Evolutionary conservation across 2,329 filamentous ascomycete genomes (phyloP), one percentile per base, ranked within the genome.

Genomic region (Fusarium virguliforme): DNA sequence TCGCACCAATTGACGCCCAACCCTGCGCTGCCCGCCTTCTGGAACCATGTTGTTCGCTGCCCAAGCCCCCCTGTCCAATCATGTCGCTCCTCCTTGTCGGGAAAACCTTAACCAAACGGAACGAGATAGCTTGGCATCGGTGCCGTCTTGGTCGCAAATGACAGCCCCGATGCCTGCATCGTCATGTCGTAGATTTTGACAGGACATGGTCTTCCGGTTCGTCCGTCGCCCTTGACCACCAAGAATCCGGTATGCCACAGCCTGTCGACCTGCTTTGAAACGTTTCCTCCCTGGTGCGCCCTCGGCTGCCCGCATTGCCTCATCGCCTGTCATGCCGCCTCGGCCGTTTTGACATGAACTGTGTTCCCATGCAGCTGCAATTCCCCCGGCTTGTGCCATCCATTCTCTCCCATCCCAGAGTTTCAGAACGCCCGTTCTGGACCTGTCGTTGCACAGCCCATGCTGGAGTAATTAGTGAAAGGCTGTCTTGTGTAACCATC

Each of bases 1-100:
- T 76, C 71, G 68, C 76, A 72, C 79, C 77, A 78, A 77, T 82
- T 78, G 75, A 70, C 73, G 79, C 79, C 79, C 74, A 79, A 81
- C 77, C 63, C 41, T 48, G 59, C 73, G 75, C 74, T 73, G 63
- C 62, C 41, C 64, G 70, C 64, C 62, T 32, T 64, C 53, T 58
- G 43, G 64, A 62, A 65, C 75, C 74, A 71, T 72, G 61, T 48
- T 75, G 63, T 71, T 76, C 62, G 69, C 67, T 74, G 77, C 74
- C 74, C 68, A 70, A 77, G 57, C 38, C 56, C 24, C 64, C 24
- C 56, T 35, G 41, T 60, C 76, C 77, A 79, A 77, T 78, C 74
- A 74, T 57, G 8, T 32, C 53, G 22, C 24, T 48, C 24, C 37
- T 48, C 43, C 43, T 28, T 41, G 37, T 54, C 34, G 37, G 50